Evolutionary conservation across 768 basidiomycete genomes (phyloP), one percentile per base, ranked within the genome.

Genomic region (Boletellus ananas): DNA sequence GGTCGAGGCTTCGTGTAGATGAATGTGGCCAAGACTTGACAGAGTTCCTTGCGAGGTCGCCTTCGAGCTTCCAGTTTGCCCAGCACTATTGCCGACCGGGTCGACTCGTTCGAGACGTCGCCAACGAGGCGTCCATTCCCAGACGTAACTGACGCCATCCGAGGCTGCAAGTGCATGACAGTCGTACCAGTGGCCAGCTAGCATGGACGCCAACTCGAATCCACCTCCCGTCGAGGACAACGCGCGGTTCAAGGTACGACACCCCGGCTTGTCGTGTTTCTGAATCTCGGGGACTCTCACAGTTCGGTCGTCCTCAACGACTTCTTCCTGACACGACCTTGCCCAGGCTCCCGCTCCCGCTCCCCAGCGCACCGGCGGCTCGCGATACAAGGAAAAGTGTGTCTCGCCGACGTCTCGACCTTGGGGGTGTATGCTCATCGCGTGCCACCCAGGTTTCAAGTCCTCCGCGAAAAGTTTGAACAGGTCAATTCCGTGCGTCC

Each of bases 321-420:
- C 25, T 13, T 16, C 23, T 13, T 38, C 34, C 16, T 33, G n/a
- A 42, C 20, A 14, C 10, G 3, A 29, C 40, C 31, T 23, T 40
- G n/a, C 29, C 3, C 16, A 54, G 63, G 48, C 48, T 18, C 58
- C 58, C 21, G 43, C 42, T 14, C 53, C 45, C 14, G 54, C 52
- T 21, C 56, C 59, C 18, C 44, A 36, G 11, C 46, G 46, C 17
- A 39, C 57, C 18, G 42, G 53, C n/a, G 59, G 58, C 27, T 34
- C 35, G 18, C 57, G 66, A 34, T 70, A 66, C 57, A 68, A 68
- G 27, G 66, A 70, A 57, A 68, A 68, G 66, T 70, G 36, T 8
- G 63, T 43, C 5, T 41, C 39, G 16, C 16, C 16, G 23, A 25
- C 23, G 4, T 27, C 17, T 18, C 2, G 29, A 7, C 6, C 18